phyloP scores from a whole-genome alignment of 1,139 yeast species.

The Kurtzmaniella quercitrusa region DNA sequence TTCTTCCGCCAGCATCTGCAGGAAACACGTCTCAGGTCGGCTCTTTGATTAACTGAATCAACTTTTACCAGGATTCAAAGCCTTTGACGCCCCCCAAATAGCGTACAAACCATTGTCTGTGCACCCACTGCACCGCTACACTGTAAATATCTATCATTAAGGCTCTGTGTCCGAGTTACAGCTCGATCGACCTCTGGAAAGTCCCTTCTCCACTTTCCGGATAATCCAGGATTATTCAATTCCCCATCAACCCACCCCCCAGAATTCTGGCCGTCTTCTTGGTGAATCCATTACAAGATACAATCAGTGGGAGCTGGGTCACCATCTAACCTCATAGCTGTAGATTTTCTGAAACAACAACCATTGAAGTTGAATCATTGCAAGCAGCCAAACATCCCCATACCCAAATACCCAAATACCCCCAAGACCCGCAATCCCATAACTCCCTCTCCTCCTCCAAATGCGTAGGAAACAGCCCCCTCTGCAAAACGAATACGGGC shows the following conservation, averaged over 20 bases:
- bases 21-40: constrained; percentile 2
- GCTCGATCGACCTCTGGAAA: background rate
- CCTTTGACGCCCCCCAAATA: background rate
- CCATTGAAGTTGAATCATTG: no score
- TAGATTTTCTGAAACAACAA: no score
- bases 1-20: background rate
- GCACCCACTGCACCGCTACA: background rate
- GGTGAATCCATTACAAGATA: no score
- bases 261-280: background rate
- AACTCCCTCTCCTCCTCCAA: no score
- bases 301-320: no score
- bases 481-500: constrained; percentile 8
- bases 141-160: background rate
- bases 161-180: background rate
- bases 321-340: no score
- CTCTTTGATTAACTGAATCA: background rate
- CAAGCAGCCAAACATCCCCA: no score
- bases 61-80: background rate
- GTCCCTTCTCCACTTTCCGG: background rate
- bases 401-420: no score
- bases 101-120: background rate
- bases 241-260: no score
- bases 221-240: background rate
- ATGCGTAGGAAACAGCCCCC: constrained; percentile 3
- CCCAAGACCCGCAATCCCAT: no score